Evolutionary conservation across 495 filamentous ascomycete species (phyloP).

Genomic region (Penicillium canescens): DNA sequence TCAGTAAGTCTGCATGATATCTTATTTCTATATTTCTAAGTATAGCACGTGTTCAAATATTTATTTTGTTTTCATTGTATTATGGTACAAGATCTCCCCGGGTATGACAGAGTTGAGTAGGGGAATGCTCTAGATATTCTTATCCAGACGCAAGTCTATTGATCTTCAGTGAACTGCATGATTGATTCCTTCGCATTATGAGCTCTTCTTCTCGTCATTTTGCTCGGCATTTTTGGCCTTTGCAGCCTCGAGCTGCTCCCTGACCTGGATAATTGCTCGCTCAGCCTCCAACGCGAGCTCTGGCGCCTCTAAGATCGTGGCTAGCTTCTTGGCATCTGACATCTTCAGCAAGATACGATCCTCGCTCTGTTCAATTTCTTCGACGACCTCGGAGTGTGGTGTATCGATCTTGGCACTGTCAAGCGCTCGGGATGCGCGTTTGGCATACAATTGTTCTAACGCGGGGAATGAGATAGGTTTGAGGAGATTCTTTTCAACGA

Average conservation of each 20-base stretch:
- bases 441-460: constrained; percentile 74
- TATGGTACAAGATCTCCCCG: background rate
- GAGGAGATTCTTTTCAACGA: constrained; percentile 70
- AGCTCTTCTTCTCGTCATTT: constrained; percentile 26
- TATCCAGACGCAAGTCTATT: background rate
- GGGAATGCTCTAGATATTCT: background rate
- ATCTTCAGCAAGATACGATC: constrained; percentile 59
- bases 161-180: background rate
- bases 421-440: constrained; percentile 31
- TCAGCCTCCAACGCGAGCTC: constrained; percentile 88
- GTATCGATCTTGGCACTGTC: constrained; percentile 20
- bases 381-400: constrained; percentile 35
- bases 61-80: background rate
- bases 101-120: background rate
- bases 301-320: constrained; percentile 71
- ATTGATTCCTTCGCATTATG: constrained; percentile 11
- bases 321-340: constrained; percentile 60
- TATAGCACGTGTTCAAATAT: background rate
- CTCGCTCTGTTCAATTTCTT: constrained; percentile 50
- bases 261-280: constrained; percentile 84
- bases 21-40: background rate
- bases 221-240: constrained; percentile 29
- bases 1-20: background rate
- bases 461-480: constrained; percentile 58
- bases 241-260: constrained; percentile 60